A percentile compares a stretch with the other conserved stretches of the same genome.
phyloP scores from a whole-genome alignment of 306 rosid species.

The Leucaena leucocephala region DNA sequence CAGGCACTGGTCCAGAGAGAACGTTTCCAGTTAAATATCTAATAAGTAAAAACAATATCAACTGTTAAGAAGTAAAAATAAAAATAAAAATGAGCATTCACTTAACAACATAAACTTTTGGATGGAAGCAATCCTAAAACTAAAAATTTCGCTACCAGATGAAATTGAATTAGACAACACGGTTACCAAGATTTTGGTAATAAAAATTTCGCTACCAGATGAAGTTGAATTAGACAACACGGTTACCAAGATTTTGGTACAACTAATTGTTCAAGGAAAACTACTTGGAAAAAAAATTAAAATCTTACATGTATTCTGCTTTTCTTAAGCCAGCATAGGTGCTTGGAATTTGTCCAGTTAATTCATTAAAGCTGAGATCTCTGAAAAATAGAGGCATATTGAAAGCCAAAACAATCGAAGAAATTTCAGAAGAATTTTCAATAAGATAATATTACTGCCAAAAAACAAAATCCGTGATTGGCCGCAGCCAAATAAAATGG shows the following conservation, averaged over 20 bases:
- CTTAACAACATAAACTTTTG: background rate
- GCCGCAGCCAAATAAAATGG: constrained; percentile 19
- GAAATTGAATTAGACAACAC: background rate
- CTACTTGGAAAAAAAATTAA: background rate
- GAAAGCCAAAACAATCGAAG: background rate
- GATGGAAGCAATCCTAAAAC: background rate
- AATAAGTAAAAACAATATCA: constrained; percentile 9
- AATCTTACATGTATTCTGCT: constrained; percentile 51
- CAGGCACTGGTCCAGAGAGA: constrained; percentile 60
- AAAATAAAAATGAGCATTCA: background rate
- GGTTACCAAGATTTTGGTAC: background rate
- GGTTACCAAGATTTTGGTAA: background rate
- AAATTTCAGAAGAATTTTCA: constrained; percentile 5
- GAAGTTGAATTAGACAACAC: background rate
- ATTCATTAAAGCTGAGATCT: constrained; percentile 80
- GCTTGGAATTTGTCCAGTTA: constrained; percentile 62
- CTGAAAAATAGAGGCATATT: constrained; percentile 44
- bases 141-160: background rate
- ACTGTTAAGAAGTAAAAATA: background rate
- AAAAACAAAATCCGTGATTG: background rate
- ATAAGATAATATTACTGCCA: background rate
- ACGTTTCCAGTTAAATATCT: constrained; percentile 80
- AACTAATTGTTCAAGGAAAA: background rate
- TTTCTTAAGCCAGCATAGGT: constrained; percentile 33
- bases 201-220: background rate